Evolutionary conservation across 2,329 filamentous ascomycete genomes (phyloP), one percentile per base, ranked within the genome.

Genomic region (Raffaelea albimanens): DNA sequence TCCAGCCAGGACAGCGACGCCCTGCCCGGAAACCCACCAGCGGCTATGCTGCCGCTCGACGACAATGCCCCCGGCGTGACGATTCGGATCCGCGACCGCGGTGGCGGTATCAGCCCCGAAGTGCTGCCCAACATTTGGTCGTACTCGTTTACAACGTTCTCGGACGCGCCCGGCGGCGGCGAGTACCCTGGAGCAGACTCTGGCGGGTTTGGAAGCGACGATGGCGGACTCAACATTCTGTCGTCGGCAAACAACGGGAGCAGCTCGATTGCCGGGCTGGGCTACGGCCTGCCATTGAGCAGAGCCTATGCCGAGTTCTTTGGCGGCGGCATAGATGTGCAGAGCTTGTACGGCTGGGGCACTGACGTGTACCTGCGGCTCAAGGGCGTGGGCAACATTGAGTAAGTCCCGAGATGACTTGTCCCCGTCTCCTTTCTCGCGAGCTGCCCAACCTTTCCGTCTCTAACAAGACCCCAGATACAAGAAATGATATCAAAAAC

Each of bases 301-400:
- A 76, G 93, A 52, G 91, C 93, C 0, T 98, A 98, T 61, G 93
- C 93, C 1, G 91, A 98, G 69, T 98, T 97, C 59, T 98, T 98
- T 70, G 93, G 93, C 2, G 93, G 93, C 1, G 90, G 90, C 3
- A 93, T 98, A 50, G 83, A 83, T 4, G 83, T 98, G n/a, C 91
- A 98, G 72, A 96, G 88, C 62, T 67, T 97, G 42, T 93, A 88
- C 70, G 91, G 93, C 4, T 98, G 93, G 93, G 93, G 79, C 4
- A 81, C 78, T 5, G 81, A 85, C 59, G 82, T 85, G 2, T 85
- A 85, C 57, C 61, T 85, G 42, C 67, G 78, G 43, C 62, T 85
- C 39, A 81, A 82, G 60, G 79, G 79, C 2, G 75, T 83, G 8
- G 78, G 75, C 10, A 76, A 71, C 54, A 72, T 80, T 47, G 63